phyloP scores from a whole-genome alignment of 495 filamentous ascomycete species.

The Tuber magnatum region DNA sequence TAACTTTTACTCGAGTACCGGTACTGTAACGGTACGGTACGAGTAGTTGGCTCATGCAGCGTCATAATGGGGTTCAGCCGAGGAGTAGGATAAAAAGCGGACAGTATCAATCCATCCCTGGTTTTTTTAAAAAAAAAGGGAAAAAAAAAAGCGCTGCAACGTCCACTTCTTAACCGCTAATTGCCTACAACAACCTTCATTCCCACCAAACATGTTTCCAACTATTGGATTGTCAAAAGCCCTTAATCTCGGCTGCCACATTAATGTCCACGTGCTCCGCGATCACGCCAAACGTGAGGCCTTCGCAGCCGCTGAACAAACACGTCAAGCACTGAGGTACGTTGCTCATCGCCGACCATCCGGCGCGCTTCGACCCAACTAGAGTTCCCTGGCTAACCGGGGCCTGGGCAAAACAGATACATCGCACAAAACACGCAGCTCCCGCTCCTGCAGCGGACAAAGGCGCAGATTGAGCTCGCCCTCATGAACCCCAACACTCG shows the following conservation, averaged over 20 bases:
- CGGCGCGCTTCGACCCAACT: too few relatives aligned
- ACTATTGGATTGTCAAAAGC: conserved; percentile 19
- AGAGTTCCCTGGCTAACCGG: neutral
- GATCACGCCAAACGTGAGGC: conserved; percentile 94
- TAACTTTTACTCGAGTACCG: too few relatives aligned
- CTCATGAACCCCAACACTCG: conserved; percentile 94
- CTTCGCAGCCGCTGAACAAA: conserved; percentile 67
- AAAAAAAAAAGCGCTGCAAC: neutral
- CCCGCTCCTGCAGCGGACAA: conserved; percentile 67
- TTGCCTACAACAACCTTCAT: neutral
- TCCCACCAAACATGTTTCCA: conserved; percentile 22
- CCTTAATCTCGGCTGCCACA: conserved; percentile 74
- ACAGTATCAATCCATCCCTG: neutral
- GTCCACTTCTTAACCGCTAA: neutral
- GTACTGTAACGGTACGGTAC: too few relatives aligned
- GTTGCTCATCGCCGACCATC: neutral
- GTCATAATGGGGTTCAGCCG: neutral
- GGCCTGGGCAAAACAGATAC: conserved; percentile 45
- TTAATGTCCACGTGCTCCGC: conserved; percentile 75
- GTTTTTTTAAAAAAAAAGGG: neutral
- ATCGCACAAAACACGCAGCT: conserved; percentile 87
- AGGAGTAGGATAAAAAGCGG: neutral
- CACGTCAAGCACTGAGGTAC: conserved; percentile 79
- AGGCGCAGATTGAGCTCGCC: conserved; percentile 83
- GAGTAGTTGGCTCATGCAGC: neutral